Base-by-base conservation (phyloP, 2,329 filamentous ascomycete genomes). In the Thyridium curvatum region DNA sequence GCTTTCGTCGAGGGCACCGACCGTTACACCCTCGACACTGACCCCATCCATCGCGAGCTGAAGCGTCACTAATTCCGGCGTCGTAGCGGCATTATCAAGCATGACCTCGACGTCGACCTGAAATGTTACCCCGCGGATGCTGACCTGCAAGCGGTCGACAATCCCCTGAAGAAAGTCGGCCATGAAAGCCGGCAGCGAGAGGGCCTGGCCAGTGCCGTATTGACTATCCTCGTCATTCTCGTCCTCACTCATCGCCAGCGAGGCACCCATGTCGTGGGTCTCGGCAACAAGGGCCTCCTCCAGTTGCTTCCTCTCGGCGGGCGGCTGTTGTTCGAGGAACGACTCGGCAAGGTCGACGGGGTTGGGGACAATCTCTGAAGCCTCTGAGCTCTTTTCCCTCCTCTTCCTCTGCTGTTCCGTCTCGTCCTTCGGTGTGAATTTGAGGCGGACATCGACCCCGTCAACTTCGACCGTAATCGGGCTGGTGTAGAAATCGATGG, bases 401-500 rank as follows among this genome's bases (percentile, higher is more conserved):
- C 46, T 34, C 39, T 43, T 49, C 45, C 32, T 42, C 37, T 40
- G 53, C 38, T 48, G 48, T 36, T 43, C 21, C 6, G 21, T 26
- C 43, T 53, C 52, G 48, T 55, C 54, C 42, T 36, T 52, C 50
- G 52, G 50, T 46, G 47, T 51, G 28, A 87, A 67, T 48, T 71
- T 72, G 17, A 86, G 54, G 43, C 80, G 74, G 26, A 94, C 73
- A 47, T 90, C 77, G 44, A 96, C 78, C 15, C 88, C 89, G 50
- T 91, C 80, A 16, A 91, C 74, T 54, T 95, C 86, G 51, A 91
- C 78, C 21, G 77, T 70, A 55, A 97, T 94, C 18, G 87, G 82
- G 49, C 84, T 90, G 38, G 80, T 84, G 59, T 90, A 89, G 48
- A 96, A 82, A 60, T 96, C 87, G 56, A 93, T 82, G 12, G 91